A percentile compares a stretch with the other conserved stretches of the same genome.
phyloP scores from a whole-genome alignment of 805 yeast genomes.

The Lipomyces sp. region DNA sequence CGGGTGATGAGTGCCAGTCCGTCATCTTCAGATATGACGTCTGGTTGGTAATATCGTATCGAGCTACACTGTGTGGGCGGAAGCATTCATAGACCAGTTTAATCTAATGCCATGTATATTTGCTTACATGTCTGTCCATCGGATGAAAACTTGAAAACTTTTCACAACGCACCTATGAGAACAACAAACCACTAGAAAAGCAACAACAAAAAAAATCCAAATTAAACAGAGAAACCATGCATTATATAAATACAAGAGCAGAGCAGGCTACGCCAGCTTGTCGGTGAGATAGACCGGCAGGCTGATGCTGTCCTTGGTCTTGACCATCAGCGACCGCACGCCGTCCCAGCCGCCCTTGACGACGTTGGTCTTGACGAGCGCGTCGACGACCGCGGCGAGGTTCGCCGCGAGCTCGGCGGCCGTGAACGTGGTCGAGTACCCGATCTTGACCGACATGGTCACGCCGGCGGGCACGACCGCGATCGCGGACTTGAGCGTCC shows the following conservation, averaged over 20 bases:
- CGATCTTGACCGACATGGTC: conserved; percentile 63
- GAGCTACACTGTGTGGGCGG: no score
- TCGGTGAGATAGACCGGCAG: conserved; percentile 77
- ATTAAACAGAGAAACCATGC: no score
- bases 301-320: conserved; percentile 71
- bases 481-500: conserved; percentile 55
- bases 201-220: background rate
- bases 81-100: no score
- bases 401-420: conserved; percentile 57
- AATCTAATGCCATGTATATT: background rate
- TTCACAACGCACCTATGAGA: background rate
- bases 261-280: conserved; percentile 38
- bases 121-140: background rate
- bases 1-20: no score
- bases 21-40: no score
- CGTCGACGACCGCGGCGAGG: conserved; percentile 50
- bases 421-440: conserved; percentile 47
- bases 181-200: background rate
- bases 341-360: conserved; percentile 36
- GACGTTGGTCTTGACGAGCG: conserved; percentile 26
- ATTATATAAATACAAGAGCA: no score
- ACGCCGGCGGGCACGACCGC: conserved; percentile 72
- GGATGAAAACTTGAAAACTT: background rate
- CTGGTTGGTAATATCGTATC: no score
- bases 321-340: conserved; percentile 51